Conservation (phyloP, 2,329 filamentous ascomycete species). For the Tolypocladium amazonense region DNA sequence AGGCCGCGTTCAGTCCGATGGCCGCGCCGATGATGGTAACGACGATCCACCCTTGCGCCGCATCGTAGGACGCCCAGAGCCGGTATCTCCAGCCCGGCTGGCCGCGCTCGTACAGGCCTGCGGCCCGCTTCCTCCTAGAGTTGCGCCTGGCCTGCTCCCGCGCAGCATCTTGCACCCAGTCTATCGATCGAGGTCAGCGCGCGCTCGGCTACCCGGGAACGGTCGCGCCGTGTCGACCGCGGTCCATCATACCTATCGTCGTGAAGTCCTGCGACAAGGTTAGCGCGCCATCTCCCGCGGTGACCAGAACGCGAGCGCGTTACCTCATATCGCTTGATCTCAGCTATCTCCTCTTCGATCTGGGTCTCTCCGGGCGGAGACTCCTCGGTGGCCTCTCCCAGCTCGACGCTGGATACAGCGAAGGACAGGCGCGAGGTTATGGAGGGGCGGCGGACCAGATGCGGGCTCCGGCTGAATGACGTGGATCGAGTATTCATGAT, state of each 20-base stretch:
- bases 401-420: slow-evolving; percentile 54
- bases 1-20: slow-evolving; percentile 86
- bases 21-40: slow-evolving; percentile 86
- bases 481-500: slow-evolving; percentile 42
- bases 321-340: slow-evolving; percentile 94
- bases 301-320: not conserved
- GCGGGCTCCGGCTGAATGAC: slow-evolving; percentile 31
- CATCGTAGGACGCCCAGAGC: slow-evolving; percentile 81
- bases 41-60: slow-evolving; percentile 95
- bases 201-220: slow-evolving; percentile 1
- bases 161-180: slow-evolving; percentile 97
- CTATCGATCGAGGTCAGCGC: slow-evolving; percentile 31
- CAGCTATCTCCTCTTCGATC: slow-evolving; percentile 88
- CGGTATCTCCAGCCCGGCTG: slow-evolving; percentile 69
- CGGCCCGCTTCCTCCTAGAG: slow-evolving; percentile 60
- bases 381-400: slow-evolving; percentile 43
- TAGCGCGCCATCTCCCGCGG: slow-evolving; percentile 3
- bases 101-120: slow-evolving; percentile 60
- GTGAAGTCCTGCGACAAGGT: slow-evolving; percentile 62
- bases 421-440: slow-evolving; percentile 57
- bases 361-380: slow-evolving; percentile 50
- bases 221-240: slow-evolving; percentile 3
- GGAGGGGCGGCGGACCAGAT: slow-evolving; percentile 40
- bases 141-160: slow-evolving; percentile 79
- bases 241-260: slow-evolving; percentile 58